Evolutionary conservation across 2,329 filamentous ascomycete species (phyloP).

Genomic region (Ceratocystis papillata): DNA sequence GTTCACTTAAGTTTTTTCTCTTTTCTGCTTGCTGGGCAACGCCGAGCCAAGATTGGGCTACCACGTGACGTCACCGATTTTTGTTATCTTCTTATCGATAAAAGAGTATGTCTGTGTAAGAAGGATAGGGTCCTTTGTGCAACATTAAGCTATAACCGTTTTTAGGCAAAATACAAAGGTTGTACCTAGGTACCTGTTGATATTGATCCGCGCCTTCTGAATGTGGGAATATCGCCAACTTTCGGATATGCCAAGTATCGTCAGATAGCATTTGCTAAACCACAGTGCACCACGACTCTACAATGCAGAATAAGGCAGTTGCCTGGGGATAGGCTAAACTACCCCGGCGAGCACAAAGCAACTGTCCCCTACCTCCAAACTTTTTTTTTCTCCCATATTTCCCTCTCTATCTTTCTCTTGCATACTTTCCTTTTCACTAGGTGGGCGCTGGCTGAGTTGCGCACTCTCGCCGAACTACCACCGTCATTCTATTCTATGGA

Average conservation of each 20-base stretch:
- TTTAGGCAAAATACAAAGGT: too few species aligned
- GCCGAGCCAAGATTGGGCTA: not conserved
- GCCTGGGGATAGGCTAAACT: not conserved
- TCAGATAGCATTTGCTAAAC: not conserved
- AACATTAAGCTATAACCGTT: not conserved
- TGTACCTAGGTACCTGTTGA: too few species aligned
- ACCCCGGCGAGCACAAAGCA: not conserved
- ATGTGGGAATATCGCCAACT: too few species aligned
- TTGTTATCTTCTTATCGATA: constrained; percentile 9
- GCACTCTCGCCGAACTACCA: too few species aligned
- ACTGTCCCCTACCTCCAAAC: not conserved
- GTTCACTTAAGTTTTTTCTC: not conserved
- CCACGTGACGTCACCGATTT: constrained; percentile 15
- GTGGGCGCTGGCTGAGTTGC: too few species aligned
- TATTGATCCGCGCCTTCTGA: too few species aligned
- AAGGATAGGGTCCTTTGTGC: not conserved
- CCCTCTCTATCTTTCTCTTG: too few species aligned
- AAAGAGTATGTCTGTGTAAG: not conserved
- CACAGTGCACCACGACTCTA: not conserved
- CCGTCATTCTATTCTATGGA: too few species aligned
- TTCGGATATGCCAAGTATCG: not conserved
- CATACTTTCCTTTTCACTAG: too few species aligned
- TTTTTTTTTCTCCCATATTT: not conserved
- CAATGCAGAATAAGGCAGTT: not conserved
- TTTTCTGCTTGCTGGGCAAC: not conserved